phyloP scores from a whole-genome alignment of 805 yeast genomes.

The Candida taoyuanica region DNA sequence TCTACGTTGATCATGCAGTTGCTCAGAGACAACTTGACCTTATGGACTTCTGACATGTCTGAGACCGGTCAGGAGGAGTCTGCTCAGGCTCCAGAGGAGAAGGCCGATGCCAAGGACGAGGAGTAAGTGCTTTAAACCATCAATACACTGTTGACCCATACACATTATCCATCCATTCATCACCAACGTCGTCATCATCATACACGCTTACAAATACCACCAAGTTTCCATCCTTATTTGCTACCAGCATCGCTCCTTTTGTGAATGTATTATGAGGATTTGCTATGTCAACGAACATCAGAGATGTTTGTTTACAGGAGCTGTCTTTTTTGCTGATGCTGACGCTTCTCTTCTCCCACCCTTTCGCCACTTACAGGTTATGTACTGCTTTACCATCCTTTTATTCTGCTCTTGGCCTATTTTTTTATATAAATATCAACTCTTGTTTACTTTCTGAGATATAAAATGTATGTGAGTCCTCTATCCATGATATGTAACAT shows the following conservation, averaged over 20 bases:
- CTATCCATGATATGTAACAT: too few species aligned
- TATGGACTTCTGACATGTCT: slow-evolving; percentile 95
- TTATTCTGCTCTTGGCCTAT: slow-evolving; percentile 8
- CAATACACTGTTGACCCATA: not conserved
- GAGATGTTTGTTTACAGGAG: not conserved
- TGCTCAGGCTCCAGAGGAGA: slow-evolving; percentile 32
- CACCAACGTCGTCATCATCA: too few species aligned
- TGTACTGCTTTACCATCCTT: slow-evolving; percentile 10
- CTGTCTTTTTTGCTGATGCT: not conserved
- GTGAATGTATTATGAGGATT: not conserved
- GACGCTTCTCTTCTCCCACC: too few species aligned
- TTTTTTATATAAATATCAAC: slow-evolving; percentile 7
- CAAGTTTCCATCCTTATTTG: too few species aligned
- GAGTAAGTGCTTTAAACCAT: slow-evolving; percentile 20
- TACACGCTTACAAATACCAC: too few species aligned
- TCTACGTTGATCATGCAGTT: slow-evolving; percentile 98
- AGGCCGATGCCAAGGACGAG: slow-evolving; percentile 30
- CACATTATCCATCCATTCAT: too few species aligned
- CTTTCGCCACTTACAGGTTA: too few species aligned
- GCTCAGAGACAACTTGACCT: slow-evolving; percentile 94
- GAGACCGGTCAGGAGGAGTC: slow-evolving; percentile 66
- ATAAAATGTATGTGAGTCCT: slow-evolving; percentile 13
- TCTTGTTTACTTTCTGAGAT: slow-evolving; percentile 11
- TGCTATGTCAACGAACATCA: not conserved
- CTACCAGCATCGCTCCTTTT: not conserved